Conservation (phyloP, 1,139 yeast genomes). For the Candida dubliniensis region DNA sequence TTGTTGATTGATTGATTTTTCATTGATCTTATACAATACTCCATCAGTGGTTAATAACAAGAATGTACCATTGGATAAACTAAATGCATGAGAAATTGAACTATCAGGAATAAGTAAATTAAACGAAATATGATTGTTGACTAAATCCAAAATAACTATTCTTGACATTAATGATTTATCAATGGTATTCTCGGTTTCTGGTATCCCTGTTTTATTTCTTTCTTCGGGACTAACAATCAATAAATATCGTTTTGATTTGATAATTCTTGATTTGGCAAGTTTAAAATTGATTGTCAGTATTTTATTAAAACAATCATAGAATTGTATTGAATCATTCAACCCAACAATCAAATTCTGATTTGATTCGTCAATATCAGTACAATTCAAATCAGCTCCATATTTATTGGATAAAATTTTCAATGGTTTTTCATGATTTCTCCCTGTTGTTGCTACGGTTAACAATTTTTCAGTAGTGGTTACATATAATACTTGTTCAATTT, state of each 20-base stretch:
- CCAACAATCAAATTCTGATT: slow-evolving; percentile 52
- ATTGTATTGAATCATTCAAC: slow-evolving; percentile 49
- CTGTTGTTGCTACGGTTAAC: slow-evolving; percentile 73
- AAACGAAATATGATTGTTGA: slow-evolving; percentile 70
- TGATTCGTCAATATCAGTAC: slow-evolving; percentile 47
- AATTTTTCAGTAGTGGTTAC: slow-evolving; percentile 71
- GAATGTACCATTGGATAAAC: slow-evolving; percentile 51
- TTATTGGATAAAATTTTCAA: slow-evolving; percentile 59
- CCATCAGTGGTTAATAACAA: slow-evolving; percentile 76
- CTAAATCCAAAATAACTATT: slow-evolving; percentile 64
- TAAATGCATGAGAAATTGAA: slow-evolving; percentile 53
- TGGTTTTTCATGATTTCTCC: slow-evolving; percentile 72
- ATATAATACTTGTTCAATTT: slow-evolving; percentile 45
- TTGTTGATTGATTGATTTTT: slow-evolving; percentile 65
- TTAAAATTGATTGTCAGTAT: slow-evolving; percentile 60
- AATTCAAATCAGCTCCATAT: slow-evolving; percentile 71
- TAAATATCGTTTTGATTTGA: slow-evolving; percentile 43
- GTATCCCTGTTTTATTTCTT: slow-evolving; percentile 20
- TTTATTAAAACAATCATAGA: slow-evolving; percentile 56
- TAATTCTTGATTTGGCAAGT: slow-evolving; percentile 55
- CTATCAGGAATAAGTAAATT: slow-evolving; percentile 66
- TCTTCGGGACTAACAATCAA: slow-evolving; percentile 54
- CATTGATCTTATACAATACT: slow-evolving; percentile 63
- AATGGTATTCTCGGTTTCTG: neutral
- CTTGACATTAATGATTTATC: slow-evolving; percentile 35